These are phyloP conservation scores for Mycena floridula DNA, from an alignment of 768 basidiomycete species.

Conservation along the genomic window DNA sequence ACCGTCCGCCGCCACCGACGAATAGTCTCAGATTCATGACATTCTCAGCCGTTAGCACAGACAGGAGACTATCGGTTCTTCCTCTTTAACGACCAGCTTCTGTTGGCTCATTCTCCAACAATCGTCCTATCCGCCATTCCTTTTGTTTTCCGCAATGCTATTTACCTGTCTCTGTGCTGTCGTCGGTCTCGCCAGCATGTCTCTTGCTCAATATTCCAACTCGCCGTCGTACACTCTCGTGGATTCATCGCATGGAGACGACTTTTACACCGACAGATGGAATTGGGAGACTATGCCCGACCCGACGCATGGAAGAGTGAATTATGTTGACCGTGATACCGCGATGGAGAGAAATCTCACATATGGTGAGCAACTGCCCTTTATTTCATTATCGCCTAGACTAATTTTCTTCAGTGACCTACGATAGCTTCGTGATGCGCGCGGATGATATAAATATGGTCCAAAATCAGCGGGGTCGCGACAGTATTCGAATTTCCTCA, in stretches of 20 bases:
- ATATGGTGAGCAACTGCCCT: slow-evolving; percentile 29
- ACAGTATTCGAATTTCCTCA: slow-evolving; percentile 51
- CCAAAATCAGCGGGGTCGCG: slow-evolving; percentile 36
- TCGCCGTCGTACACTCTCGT: slow-evolving; percentile 9
- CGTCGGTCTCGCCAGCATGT: no score
- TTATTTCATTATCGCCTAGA: not conserved
- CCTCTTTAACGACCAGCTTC: no score
- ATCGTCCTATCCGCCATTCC: no score
- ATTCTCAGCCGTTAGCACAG: no score
- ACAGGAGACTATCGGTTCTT: no score
- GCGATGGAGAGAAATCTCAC: slow-evolving; percentile 39
- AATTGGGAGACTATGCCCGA: slow-evolving; percentile 45
- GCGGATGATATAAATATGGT: slow-evolving; percentile 40
- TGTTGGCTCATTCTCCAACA: no score
- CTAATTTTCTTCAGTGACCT: slow-evolving; percentile 20
- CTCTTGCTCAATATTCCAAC: no score
- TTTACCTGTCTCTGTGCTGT: no score
- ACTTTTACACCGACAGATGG: slow-evolving; percentile 40
- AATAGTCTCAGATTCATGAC: no score
- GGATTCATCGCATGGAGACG: slow-evolving; percentile 18
- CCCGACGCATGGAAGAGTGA: slow-evolving; percentile 62
- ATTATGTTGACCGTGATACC: slow-evolving; percentile 43
- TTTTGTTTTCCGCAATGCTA: no score
- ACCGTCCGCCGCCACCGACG: no score
- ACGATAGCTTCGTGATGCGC: slow-evolving; percentile 49